Evolutionary conservation across 495 filamentous ascomycete species (phyloP).

Genomic region (Penicillium fimorum): DNA sequence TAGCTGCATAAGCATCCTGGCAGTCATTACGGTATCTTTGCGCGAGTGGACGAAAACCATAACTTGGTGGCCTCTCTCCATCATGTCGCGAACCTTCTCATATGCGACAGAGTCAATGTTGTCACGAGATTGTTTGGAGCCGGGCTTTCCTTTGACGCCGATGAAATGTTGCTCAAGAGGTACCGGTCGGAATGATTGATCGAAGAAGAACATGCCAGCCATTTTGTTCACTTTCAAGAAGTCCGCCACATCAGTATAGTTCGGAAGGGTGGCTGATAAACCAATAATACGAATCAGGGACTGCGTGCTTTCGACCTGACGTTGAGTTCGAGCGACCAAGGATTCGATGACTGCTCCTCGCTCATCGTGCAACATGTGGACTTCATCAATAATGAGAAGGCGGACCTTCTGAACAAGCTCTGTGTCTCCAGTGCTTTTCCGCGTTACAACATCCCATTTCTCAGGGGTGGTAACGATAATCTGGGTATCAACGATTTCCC

Average conservation of each 20-base stretch:
- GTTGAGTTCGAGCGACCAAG: slow-evolving; percentile 87
- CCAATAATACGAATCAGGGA: slow-evolving; percentile 95
- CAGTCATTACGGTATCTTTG: slow-evolving; percentile 88
- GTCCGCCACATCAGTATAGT: slow-evolving; percentile 93
- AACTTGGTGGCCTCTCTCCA: slow-evolving; percentile 82
- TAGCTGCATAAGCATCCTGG: slow-evolving; percentile 80
- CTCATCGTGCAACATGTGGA: slow-evolving; percentile 99
- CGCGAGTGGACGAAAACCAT: slow-evolving; percentile 99
- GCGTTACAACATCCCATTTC: slow-evolving; percentile 98
- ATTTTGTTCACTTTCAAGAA: slow-evolving; percentile 94
- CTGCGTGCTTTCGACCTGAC: slow-evolving; percentile 97
- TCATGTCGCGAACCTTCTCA: slow-evolving; percentile 94
- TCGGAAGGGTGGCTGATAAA: slow-evolving; percentile 91
- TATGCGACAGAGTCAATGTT: slow-evolving; percentile 83
- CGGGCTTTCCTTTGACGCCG: slow-evolving; percentile 88
- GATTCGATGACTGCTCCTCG: slow-evolving; percentile 94
- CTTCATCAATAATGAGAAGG: slow-evolving; percentile 95
- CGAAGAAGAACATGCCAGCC: slow-evolving; percentile 95
- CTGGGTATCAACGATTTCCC: slow-evolving; percentile 91
- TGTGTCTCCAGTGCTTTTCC: slow-evolving; percentile 95
- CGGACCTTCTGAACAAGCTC: slow-evolving; percentile 97
- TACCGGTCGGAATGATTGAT: slow-evolving; percentile 91
- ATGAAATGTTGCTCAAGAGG: slow-evolving; percentile 97
- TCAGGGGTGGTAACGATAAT: slow-evolving; percentile 98
- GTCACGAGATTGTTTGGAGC: slow-evolving; percentile 73